Evolutionary conservation across 1,284 basidiomycete species (phyloP), one percentile per base, ranked within the genome.

Genomic region (Baeospora myosura): DNA sequence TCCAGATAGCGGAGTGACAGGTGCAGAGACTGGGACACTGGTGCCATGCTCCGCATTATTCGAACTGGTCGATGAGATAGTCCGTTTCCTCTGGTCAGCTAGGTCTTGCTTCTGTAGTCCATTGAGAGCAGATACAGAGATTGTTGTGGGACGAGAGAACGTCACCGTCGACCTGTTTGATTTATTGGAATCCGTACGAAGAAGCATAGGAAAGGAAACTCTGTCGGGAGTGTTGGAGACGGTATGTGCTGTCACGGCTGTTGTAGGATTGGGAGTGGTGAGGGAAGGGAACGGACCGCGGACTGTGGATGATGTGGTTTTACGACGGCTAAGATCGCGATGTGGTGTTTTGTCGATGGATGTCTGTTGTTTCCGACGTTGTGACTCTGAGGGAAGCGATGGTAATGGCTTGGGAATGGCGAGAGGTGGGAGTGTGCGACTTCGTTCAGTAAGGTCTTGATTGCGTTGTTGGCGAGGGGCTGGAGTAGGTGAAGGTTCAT

Each of bases 401-500:
- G 79, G 70, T 1, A 83, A 63, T 0, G 81, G 76, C 24, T 75
- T 71, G 0, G 81, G 73, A 3, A 79, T 72, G 3, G 69, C 50
- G 20, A 81, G 53, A 4, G 71, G 57, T 1, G 74, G 69, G 3
- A 77, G 56, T 1, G 64, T 56, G 37, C 64, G 65, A 18, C 60
- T 56, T 22, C 66, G 64, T 17, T 68, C 67, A 2, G 54, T 38
- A 40, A 11, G 30, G 44, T 40, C 39, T 38, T 34, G 22, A 22
- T 25, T 14, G 22, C 5, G 35, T 39, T 39, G 14, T 28, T 31
- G 12, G 30, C 78, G 65, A 5, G 76, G 63, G 3, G 62, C 64
- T 26, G 80, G 81, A 0, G 80, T 81, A 0, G 82, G 81, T 2
- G 81, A 82, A 0, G 81, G 79, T 11, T 83, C 81, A 45, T 76